Evolutionary conservation across 2,329 filamentous ascomycete species (phyloP).

Genomic region (Fusarium circinatum): DNA sequence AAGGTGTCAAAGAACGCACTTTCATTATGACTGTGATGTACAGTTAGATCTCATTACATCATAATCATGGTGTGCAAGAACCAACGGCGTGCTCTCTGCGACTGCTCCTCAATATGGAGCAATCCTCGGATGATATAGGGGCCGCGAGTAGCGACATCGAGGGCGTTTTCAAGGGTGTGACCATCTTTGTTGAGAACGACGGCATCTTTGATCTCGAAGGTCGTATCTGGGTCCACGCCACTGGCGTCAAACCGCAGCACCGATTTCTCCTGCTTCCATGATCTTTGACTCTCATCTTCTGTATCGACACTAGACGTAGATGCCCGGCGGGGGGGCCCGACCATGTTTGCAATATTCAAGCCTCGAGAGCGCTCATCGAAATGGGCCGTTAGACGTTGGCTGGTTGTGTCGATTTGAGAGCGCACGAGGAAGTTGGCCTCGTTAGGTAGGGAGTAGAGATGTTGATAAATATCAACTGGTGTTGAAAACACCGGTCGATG

Average conservation of each 20-base stretch:
- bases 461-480: not conserved
- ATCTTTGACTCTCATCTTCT: conserved; percentile 50
- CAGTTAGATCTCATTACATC: conserved; percentile 22
- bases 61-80: conserved; percentile 3
- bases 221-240: conserved; percentile 61
- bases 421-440: not conserved
- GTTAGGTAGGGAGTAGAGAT: not conserved
- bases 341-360: conserved; percentile 50
- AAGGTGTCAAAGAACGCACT: conserved; percentile 46
- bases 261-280: conserved; percentile 49
- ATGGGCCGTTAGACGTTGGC: not conserved
- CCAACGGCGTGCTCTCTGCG: conserved; percentile 51
- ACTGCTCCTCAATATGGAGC: conserved; percentile 62
- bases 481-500: not conserved
- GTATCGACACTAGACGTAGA: conserved; percentile 60
- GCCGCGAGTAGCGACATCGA: conserved; percentile 67
- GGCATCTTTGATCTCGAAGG: conserved; percentile 70
- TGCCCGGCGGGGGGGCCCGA: conserved; percentile 52
- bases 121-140: conserved; percentile 71
- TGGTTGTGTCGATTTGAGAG: not conserved
- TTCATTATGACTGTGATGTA: conserved; percentile 47
- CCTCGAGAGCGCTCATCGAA: conserved; percentile 28
- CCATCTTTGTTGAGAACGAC: conserved; percentile 67
- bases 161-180: conserved; percentile 66
- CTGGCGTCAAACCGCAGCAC: conserved; percentile 46